Base-by-base conservation (phyloP, 345 rosid species). In the Lepidium didymum region DNA sequence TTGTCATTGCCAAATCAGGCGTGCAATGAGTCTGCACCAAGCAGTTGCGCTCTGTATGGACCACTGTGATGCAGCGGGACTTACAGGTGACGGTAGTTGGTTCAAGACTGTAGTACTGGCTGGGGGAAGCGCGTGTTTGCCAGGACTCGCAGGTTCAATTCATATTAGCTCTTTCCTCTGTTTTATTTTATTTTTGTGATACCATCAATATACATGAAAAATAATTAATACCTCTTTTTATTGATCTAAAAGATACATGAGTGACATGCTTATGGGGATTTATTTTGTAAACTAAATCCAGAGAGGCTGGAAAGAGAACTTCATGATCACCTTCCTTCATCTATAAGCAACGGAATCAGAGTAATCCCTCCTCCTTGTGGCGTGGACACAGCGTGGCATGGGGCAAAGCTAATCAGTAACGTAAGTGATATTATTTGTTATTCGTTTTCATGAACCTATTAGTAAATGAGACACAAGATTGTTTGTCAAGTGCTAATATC, bases 41-140 rank as follows among this genome's bases (percentile, higher is more conserved):
- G 98, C 94, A 10, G 85, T 93, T 45, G 82, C 91, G 49, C 97
- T 87, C 27, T 90, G 98, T 80, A 93, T 93, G 87, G 96, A 93
- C 61, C 97, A 93, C 76, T 90, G 97, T 70, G 82, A 85, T 69
- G 78, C 78, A 44, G 88, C 94, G 0, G 89, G 83, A 64, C 80
- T 93, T 46, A 44, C 80, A 52, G 79, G 77, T 37, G 92, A 90
- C 35, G 84, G 81, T 78, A 55, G 84, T 77, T 90, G 98, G 98
- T 93, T 82, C 85, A 93, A 90, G 82, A 90, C 96, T 19, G 83
- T 93, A 65, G 87, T 90, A 69, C 66, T 93, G 75, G 70, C 91
- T 1, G 97, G 97, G 43, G 97, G 97, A 52, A 79, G 84, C 41
- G 91, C 91, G 2, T 86, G 94, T 79, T 82, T 93, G 67, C 94